Conservation (phyloP, 2,329 filamentous ascomycete genomes). For the Alternaria sp. region DNA sequence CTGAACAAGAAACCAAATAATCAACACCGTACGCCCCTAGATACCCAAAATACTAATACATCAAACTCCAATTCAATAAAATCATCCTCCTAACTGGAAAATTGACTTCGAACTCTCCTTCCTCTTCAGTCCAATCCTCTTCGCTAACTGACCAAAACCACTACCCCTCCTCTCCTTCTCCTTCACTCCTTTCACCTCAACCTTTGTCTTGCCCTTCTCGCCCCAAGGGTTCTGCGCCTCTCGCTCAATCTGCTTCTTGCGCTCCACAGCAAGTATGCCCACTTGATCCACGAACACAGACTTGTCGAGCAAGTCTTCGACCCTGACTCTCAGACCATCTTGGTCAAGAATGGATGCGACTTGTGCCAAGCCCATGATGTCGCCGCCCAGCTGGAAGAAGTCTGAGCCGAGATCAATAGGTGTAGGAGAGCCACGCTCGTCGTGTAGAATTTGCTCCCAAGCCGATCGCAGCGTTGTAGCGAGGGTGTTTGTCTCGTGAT, state of each 20-base stretch:
- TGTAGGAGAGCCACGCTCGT: slow-evolving; percentile 27
- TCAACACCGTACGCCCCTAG: background rate
- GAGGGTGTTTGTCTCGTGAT: slow-evolving; percentile 28
- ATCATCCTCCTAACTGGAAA: background rate
- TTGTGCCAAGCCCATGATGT: slow-evolving; percentile 44
- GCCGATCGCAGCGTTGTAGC: slow-evolving; percentile 34
- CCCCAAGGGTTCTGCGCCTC: slow-evolving; percentile 39
- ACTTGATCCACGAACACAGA: slow-evolving; percentile 40
- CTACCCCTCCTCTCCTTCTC: slow-evolving; percentile 18
- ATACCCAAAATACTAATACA: background rate
- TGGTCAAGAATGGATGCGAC: slow-evolving; percentile 38
- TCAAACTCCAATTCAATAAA: background rate
- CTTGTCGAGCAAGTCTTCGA: slow-evolving; percentile 43
- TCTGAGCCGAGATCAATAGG: slow-evolving; percentile 32
- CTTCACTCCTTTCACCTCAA: slow-evolving; percentile 14
- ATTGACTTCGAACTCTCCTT: slow-evolving; percentile 17
- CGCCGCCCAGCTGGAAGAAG: slow-evolving; percentile 45
- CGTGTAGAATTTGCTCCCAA: slow-evolving; percentile 40
- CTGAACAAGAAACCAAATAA: background rate
- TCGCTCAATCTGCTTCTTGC: slow-evolving; percentile 35
- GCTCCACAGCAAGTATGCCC: slow-evolving; percentile 30
- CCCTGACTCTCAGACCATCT: slow-evolving; percentile 30
- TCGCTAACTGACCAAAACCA: slow-evolving; percentile 14
- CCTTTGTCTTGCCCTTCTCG: slow-evolving; percentile 30
- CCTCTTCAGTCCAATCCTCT: slow-evolving; percentile 30